Percentiles rank a stretch among this genome's conserved stretches.
Conservation (phyloP, 768 basidiomycete species). For the Inosperma sp. region DNA sequence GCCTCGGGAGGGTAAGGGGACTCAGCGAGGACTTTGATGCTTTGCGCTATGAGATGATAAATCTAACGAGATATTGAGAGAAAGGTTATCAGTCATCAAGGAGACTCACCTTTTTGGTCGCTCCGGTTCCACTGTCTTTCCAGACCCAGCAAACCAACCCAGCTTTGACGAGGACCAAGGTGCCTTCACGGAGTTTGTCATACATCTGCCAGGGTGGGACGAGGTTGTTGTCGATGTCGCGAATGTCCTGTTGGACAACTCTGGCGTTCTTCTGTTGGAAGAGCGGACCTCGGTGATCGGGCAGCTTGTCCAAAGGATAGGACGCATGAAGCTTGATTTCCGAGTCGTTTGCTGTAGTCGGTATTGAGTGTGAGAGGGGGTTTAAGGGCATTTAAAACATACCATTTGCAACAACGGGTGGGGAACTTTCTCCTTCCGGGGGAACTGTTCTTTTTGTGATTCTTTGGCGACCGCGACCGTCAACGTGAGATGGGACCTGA, state of each 20-base stretch:
- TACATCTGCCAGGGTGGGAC: constrained; percentile 13
- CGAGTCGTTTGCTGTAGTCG: not conserved
- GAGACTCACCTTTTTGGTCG: not conserved
- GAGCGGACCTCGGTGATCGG: constrained; percentile 41
- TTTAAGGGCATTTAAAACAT: too few species aligned
- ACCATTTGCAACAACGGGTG: too few species aligned
- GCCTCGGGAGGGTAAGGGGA: not conserved
- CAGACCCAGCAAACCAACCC: not conserved
- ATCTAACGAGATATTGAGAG: not conserved
- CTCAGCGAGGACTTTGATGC: not conserved
- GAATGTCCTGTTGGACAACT: constrained; percentile 13
- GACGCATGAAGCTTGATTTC: not conserved
- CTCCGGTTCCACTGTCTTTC: not conserved
- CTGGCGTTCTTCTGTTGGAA: constrained; percentile 51
- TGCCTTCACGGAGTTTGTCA: constrained; percentile 29
- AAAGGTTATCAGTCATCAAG: not conserved
- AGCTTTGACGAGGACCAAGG: constrained; percentile 47
- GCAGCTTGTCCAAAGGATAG: constrained; percentile 26
- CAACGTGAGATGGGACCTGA: not conserved
- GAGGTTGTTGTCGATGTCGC: constrained; percentile 8
- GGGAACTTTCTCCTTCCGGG: too few species aligned
- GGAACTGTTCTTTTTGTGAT: too few species aligned
- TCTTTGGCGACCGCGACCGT: not conserved
- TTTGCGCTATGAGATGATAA: not conserved
- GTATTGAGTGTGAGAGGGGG: not conserved